Base-by-base conservation (phyloP, 2,329 filamentous ascomycete species). In the Aureobasidium sp. region DNA sequence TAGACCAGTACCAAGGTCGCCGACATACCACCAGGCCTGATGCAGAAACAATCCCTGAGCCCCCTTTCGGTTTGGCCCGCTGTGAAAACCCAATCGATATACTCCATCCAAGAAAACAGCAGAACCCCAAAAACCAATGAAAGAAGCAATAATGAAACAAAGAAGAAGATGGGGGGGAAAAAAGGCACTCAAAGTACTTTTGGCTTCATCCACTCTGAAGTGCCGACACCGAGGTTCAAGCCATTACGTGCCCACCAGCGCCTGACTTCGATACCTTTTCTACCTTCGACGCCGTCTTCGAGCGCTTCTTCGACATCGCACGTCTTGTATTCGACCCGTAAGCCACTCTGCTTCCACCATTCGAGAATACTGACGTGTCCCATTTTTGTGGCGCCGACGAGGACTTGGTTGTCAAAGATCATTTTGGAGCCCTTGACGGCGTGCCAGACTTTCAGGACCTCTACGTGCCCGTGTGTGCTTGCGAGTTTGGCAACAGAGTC, bases 221-320 rank as follows among this genome's bases (percentile, higher is more conserved):
- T 93, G 3, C 88, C 87, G 44, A 94, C 80, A 1, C 90, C 89
- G 58, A 95, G 74, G 70, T 94, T 93, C 65, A 95, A 76, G 0
- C 90, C 91, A 68, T 94, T 93, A 66, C 81, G 78, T 27, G 89
- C 88, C 93, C 93, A 97, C 93, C 93, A 97, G 65, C 82, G 81
- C 62, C 90, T 80, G 20, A 96, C 90, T 41, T 83, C 82, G 66
- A 86, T 84, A 65, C 91, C 88, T 61, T 88, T 86, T 5, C 79
- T 75, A 1, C 80, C 84, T 41, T 84, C 84, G 4, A 93, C 84
- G 25, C 90, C 90, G 72, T 96, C 92, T 72, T 97, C 92, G 42
- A 97, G 81, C 0, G 92, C 92, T 75, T 97, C 93, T 73, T 97
- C 92, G 64, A 97, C 94, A 73, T 96, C 91, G 73, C 91, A 96